These are phyloP conservation scores for Calocybe gambosa DNA, from an alignment of 1,284 basidiomycete genomes.

Conservation along the genomic window DNA sequence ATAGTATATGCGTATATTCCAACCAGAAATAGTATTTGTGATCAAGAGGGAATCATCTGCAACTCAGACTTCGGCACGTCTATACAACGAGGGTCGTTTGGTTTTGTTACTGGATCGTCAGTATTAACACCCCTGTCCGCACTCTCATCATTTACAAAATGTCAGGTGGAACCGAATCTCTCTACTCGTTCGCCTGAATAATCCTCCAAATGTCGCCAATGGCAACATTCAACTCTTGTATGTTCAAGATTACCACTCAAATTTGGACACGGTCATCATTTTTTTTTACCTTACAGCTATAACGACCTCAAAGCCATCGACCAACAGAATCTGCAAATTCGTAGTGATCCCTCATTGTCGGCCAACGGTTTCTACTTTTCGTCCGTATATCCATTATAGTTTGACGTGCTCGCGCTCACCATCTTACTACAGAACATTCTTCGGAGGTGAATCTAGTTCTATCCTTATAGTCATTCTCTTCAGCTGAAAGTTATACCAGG, in stretches of 20 bases:
- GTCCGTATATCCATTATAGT: slow-evolving; percentile 30
- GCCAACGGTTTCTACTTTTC: slow-evolving; percentile 63
- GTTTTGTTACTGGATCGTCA: slow-evolving; percentile 53
- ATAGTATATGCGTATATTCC: slow-evolving; percentile 63
- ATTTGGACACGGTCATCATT: neutral
- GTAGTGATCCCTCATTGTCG: slow-evolving; percentile 36
- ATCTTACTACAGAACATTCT: slow-evolving; percentile 51
- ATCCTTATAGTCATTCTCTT: neutral
- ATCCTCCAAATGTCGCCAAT: slow-evolving; percentile 48
- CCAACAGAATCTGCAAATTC: slow-evolving; percentile 47
- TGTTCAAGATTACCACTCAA: slow-evolving; percentile 17
- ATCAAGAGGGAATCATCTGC: slow-evolving; percentile 51
- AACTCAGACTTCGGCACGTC: slow-evolving; percentile 66
- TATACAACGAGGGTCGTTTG: slow-evolving; percentile 66
- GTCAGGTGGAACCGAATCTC: slow-evolving; percentile 53
- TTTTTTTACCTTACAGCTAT: slow-evolving; percentile 32
- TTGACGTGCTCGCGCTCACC: neutral
- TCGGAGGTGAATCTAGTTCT: slow-evolving; percentile 43
- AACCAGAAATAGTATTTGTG: slow-evolving; percentile 50
- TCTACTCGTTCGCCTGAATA: slow-evolving; percentile 54
- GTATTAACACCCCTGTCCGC: slow-evolving; percentile 18
- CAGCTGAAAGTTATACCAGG: slow-evolving; percentile 28
- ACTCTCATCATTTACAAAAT: neutral
- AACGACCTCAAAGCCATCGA: slow-evolving; percentile 49
- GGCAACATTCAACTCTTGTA: slow-evolving; percentile 54